These are phyloP conservation scores for Grosmannia serpens DNA, from an alignment of 2,329 filamentous ascomycete genomes.

Conservation along the genomic window DNA sequence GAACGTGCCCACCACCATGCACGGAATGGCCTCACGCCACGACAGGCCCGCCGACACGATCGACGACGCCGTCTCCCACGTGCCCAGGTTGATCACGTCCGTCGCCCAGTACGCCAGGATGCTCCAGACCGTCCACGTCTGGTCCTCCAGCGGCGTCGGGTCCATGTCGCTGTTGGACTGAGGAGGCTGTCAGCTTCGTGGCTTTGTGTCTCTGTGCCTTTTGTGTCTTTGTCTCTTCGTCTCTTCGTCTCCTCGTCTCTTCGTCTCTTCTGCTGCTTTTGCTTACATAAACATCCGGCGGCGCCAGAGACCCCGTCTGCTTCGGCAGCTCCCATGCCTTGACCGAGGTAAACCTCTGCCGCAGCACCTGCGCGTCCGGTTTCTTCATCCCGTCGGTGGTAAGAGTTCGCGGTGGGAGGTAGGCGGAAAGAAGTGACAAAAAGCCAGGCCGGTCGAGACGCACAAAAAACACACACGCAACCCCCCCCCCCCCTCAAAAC, in stretches of 20 bases:
- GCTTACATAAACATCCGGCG: neutral
- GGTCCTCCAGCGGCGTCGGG: conserved; percentile 23
- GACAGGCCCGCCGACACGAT: conserved; percentile 15
- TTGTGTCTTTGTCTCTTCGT: neutral
- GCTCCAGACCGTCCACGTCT: conserved; percentile 21
- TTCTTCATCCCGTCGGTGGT: neutral
- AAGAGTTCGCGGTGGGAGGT: too few species aligned
- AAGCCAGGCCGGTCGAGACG: too few species aligned
- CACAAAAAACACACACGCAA: too few species aligned
- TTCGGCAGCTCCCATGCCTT: neutral
- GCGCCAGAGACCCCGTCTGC: neutral
- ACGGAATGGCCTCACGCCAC: conserved; percentile 34
- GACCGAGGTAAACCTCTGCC: neutral
- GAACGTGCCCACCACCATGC: conserved; percentile 45
- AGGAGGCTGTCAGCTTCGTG: neutral
- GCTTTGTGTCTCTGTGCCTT: neutral
- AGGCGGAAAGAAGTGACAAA: too few species aligned
- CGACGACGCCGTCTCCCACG: conserved; percentile 15
- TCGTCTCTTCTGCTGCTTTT: neutral
- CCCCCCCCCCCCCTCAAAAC: too few species aligned
- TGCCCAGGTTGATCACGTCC: conserved; percentile 17
- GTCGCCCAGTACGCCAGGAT: conserved; percentile 19
- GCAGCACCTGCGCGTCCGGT: neutral
- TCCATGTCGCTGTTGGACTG: conserved; percentile 21
- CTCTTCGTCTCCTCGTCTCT: neutral